Conservation (phyloP, 1,139 yeast genomes). For the Hemisphaericaspora xylofermentans region DNA sequence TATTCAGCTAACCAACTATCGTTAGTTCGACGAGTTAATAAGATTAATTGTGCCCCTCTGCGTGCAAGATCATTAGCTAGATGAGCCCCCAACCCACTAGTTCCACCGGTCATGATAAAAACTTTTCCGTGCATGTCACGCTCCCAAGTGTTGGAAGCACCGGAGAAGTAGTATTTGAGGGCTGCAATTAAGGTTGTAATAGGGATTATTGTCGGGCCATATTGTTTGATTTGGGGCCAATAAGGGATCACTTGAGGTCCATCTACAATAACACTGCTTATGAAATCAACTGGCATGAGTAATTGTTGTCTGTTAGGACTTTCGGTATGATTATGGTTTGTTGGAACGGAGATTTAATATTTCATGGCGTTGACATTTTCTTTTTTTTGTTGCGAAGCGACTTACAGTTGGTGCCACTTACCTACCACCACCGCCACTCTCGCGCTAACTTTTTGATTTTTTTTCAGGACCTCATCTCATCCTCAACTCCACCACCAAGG, state of each 20-base stretch:
- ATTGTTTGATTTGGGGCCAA: constrained; percentile 54
- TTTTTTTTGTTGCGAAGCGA: background rate
- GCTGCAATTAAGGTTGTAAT: constrained; percentile 35
- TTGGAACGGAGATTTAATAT: background rate
- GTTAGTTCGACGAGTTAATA: constrained; percentile 61
- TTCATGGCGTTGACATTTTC: no score
- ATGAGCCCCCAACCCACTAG: constrained; percentile 84
- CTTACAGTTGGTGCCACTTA: no score
- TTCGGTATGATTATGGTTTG: background rate
- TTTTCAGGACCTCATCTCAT: background rate
- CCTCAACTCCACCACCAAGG: background rate
- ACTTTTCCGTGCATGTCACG: constrained; percentile 91
- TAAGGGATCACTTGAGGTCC: constrained; percentile 75
- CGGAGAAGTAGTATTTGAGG: constrained; percentile 72
- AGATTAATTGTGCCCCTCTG: constrained; percentile 82
- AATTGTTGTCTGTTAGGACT: background rate
- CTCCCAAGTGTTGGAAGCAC: constrained; percentile 83
- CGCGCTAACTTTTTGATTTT: no score
- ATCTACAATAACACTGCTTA: constrained; percentile 62
- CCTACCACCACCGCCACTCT: background rate
- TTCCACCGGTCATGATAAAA: constrained; percentile 75
- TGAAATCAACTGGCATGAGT: constrained; percentile 78
- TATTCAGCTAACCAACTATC: constrained; percentile 82
- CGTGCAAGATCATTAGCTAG: constrained; percentile 71
- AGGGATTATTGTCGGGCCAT: constrained; percentile 52